Base-by-base conservation (phyloP, 139 green algal species). In the Pycnococcus provasolii region DNA sequence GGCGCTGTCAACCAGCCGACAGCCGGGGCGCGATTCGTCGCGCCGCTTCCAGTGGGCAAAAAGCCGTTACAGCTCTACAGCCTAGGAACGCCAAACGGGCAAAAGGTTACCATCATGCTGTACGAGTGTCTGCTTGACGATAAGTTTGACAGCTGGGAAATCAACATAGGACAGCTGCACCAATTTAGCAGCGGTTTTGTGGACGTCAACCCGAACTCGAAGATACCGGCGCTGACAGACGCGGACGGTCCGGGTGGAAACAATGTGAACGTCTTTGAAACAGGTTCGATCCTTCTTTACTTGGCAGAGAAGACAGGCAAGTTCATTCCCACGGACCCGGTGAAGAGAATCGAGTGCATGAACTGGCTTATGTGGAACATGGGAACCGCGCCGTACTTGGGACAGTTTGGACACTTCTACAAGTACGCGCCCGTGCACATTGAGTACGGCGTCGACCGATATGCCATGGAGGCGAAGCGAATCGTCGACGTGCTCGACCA, bases 291-390 rank as follows among this genome's bases (percentile, higher is more conserved):
- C 52, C 45, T 83, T 39, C 37, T 78, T 45, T 84, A 84, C 60
- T 45, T 84, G 7, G 73, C 73, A 3, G 73, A 84, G 58, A 84
- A 81, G 45, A 58, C 63, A 40, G 70, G 60, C 3, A 76, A 77
- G 51, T 77, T 84, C 39, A 48, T 84, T 2, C 72, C 78, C 1
- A 59, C 61, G 57, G 75, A 82, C 57, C 41, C 64, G 2, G 8
- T n/a, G 9, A 71, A 65, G 6, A 11, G 45, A 6, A 66, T 60
- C 15, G 70, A 79, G 45, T 57, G 58, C 40, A 53, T 85, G 1
- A 70, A 84, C 59, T 84, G 78, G 78, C 60, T 84, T 15, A 78
- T 84, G 52, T 79, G 62, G 62, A 66, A 77, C 53, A 61, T 75
- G 55, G 54, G 47, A 3, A 46, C 26, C n/a, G 63, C 55, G 15